Conservation (phyloP, 768 basidiomycete species). For the Rhodocollybia butyracea region DNA sequence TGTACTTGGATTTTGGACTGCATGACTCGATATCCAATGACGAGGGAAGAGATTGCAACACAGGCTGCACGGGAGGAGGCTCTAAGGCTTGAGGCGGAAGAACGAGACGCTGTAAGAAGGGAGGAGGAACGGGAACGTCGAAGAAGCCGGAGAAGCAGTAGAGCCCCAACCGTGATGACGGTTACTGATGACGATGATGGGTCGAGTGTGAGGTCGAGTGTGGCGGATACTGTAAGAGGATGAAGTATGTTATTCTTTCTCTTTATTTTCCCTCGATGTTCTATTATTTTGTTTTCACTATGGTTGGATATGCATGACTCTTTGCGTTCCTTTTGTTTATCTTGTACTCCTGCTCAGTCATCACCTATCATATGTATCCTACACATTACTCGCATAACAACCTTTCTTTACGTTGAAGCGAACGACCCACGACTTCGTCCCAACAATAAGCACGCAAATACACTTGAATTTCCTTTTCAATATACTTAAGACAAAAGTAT, state of each 20-base stretch:
- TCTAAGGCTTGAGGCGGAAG: neutral
- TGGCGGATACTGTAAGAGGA: neutral
- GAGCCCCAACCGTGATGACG: neutral
- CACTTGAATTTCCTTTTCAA: no score
- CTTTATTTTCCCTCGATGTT: neutral
- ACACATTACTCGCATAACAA: no score
- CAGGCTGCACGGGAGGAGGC: neutral
- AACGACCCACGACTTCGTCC: no score
- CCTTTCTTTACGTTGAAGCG: no score
- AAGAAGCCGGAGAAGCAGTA: neutral
- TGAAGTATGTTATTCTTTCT: neutral
- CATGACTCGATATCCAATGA: constrained; percentile 5
- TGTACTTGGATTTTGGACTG: constrained; percentile 3
- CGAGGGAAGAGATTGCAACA: neutral
- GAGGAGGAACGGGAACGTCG: neutral
- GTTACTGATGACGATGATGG: constrained; percentile 6
- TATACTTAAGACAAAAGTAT: no score
- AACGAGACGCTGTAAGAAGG: neutral
- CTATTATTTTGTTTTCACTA: neutral
- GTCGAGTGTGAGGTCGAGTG: neutral
- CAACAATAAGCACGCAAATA: no score
- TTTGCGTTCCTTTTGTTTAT: neutral
- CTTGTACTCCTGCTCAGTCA: neutral
- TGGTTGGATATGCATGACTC: neutral
- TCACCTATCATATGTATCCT: neutral